phyloP scores from a whole-genome alignment of 2,329 filamentous ascomycete species.

The Hymenoscyphus fructigenus region DNA sequence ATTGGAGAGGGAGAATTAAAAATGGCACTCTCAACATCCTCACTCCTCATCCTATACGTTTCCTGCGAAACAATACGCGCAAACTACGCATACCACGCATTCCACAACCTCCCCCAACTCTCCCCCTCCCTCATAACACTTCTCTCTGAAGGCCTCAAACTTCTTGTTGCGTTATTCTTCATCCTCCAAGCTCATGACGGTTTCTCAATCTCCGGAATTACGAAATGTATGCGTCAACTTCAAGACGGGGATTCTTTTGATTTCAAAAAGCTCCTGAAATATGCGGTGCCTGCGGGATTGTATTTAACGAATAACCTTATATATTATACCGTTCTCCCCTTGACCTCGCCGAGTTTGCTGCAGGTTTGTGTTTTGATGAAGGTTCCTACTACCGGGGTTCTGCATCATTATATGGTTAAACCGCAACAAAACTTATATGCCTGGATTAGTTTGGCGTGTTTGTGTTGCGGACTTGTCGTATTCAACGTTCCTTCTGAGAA shows the following conservation, averaged over 20 bases:
- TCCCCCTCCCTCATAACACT: slow-evolving; percentile 22
- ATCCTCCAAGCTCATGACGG: slow-evolving; percentile 14
- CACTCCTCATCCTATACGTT: slow-evolving; percentile 16
- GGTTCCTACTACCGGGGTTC: slow-evolving; percentile 25
- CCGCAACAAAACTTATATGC: slow-evolving; percentile 21
- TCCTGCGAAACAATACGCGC: slow-evolving; percentile 26
- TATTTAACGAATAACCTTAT: slow-evolving; percentile 29
- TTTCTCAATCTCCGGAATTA: background rate
- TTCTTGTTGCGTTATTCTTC: slow-evolving; percentile 20
- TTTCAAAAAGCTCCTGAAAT: slow-evolving; percentile 18
- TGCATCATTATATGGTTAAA: slow-evolving; percentile 28
- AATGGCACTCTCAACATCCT: slow-evolving; percentile 18
- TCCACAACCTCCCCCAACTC: slow-evolving; percentile 24
- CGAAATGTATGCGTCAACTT: slow-evolving; percentile 5
- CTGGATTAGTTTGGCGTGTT: slow-evolving; percentile 22
- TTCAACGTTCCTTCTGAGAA: slow-evolving; percentile 22
- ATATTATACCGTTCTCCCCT: slow-evolving; percentile 26
- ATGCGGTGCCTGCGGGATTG: slow-evolving; percentile 24
- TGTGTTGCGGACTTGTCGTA: slow-evolving; percentile 25
- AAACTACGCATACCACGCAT: slow-evolving; percentile 28
- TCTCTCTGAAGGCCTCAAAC: slow-evolving; percentile 25
- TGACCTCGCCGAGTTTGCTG: slow-evolving; percentile 24
- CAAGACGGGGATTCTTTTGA: slow-evolving; percentile 7
- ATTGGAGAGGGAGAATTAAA: background rate
- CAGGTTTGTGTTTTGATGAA: slow-evolving; percentile 29